phyloP scores from a whole-genome alignment of 345 rosid species.

The Trapa incisa region DNA sequence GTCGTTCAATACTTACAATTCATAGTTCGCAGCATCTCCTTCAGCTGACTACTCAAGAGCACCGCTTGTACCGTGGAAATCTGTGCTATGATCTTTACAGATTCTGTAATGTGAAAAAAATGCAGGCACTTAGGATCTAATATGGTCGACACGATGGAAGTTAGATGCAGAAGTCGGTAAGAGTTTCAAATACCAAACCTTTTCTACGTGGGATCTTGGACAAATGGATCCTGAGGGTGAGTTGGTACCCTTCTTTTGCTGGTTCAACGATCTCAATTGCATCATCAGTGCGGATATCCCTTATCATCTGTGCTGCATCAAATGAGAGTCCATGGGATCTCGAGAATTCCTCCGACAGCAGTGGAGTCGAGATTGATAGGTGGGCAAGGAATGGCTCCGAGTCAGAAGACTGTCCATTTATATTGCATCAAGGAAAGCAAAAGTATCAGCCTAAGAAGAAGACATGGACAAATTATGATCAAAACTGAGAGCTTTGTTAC shows the following conservation, averaged over 20 bases:
- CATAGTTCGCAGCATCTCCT: constrained; percentile 44
- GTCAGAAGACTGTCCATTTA: constrained; percentile 41
- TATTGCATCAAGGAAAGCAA: background rate
- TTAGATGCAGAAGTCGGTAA: background rate
- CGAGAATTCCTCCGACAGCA: constrained; percentile 37
- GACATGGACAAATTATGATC: background rate
- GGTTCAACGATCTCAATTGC: constrained; percentile 67
- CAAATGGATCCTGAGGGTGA: constrained; percentile 54
- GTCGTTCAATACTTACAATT: too few relatives aligned
- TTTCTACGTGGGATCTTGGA: constrained; percentile 45
- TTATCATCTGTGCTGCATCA: constrained; percentile 27
- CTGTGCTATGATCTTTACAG: constrained; percentile 41
- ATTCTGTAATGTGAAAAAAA: constrained; percentile 29
- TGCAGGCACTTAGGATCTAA: background rate
- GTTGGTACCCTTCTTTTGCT: constrained; percentile 66
- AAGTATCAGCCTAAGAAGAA: constrained; percentile 2
- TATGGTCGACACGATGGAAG: too few relatives aligned
- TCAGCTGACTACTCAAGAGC: constrained; percentile 56
- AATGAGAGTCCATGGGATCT: constrained; percentile 29
- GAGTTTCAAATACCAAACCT: constrained; percentile 23
- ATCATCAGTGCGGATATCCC: constrained; percentile 35
- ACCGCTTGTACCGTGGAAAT: constrained; percentile 63
- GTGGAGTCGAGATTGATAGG: constrained; percentile 53
- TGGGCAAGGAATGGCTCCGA: constrained; percentile 33
- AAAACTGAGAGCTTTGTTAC: constrained; percentile 13